Conservation (phyloP, 768 basidiomycete genomes). For the Naganishia friedmannii region DNA sequence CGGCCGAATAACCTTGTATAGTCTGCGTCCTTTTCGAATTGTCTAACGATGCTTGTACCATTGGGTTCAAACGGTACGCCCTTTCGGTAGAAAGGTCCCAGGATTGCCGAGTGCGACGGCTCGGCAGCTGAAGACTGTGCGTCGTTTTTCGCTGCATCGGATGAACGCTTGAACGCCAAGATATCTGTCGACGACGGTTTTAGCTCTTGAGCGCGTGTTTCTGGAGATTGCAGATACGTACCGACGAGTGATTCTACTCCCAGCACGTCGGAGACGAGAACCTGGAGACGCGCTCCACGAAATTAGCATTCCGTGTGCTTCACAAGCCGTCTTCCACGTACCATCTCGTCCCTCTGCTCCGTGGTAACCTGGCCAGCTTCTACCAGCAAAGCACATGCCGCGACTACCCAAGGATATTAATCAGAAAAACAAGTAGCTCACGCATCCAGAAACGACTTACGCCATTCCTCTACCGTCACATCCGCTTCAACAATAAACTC, state of each 20-base stretch:
- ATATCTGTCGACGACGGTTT: neutral
- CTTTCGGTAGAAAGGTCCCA: constrained; percentile 41
- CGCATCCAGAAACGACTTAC: neutral
- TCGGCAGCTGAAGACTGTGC: neutral
- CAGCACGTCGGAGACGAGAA: constrained; percentile 6
- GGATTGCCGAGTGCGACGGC: constrained; percentile 33
- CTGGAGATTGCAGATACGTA: neutral
- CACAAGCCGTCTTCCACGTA: neutral
- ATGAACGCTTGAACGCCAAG: constrained; percentile 18
- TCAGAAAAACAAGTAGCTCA: neutral
- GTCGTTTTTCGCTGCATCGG: constrained; percentile 14
- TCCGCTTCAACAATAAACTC: constrained; percentile 24
- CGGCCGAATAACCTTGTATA: constrained; percentile 33
- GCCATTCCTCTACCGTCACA: constrained; percentile 21
- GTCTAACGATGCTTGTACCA: constrained; percentile 35
- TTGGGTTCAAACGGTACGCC: constrained; percentile 35
- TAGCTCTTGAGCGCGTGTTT: neutral
- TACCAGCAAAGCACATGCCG: constrained; percentile 12
- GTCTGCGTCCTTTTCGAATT: constrained; percentile 32
- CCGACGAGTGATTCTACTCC: constrained; percentile 16
- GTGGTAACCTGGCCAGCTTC: constrained; percentile 18
- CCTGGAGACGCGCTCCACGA: neutral
- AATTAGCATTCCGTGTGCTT: neutral
- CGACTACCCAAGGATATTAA: neutral
- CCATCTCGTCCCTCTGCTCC: constrained; percentile 21